Evolutionary conservation across 768 basidiomycete species (phyloP), one percentile per base, ranked within the genome.

Genomic region (Mycena chlorophos): DNA sequence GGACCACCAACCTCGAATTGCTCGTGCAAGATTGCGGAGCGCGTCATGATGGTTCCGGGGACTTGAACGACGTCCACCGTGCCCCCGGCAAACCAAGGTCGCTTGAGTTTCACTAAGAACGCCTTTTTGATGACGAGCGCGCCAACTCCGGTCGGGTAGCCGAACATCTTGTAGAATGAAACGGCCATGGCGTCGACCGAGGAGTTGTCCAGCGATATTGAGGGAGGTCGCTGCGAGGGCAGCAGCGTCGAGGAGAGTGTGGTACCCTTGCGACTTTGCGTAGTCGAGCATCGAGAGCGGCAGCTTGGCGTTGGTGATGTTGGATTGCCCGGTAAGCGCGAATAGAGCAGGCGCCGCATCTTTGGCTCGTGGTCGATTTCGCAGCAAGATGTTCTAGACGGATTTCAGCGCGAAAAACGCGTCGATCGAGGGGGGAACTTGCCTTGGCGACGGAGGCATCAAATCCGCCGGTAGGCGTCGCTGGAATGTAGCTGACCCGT

Each of bases 161-260:
- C 91, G 60, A 91, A 90, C 87, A 93, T 91, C 63, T 94, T 94
- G 72, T 94, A 94, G 64, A 93, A 91, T 40, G 87, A 89, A 51
- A 94, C 66, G 0, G 85, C 89, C 80, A 91, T 84, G 1, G 90
- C 91, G 68, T 94, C 91, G 12, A 91, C 86, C 3, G 85, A 82
- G 27, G 77, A 78, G 49, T 86, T 80, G 1, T 79, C 69, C 14
- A 94, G 74, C 13, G 87, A 87, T 52, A 93, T 79, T 17, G 74
- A 65, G 6, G n/a, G 89, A 83, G 1, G 88, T 86, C 10, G 91
- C 84, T 2, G 85, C 90, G 34, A 93, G 75, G 2, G 91, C 91
- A 5, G 91, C 91, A 16, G 87, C 89, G 65, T 94, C 91, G 30
- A 93, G 72, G n/a, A 94, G 70, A 1, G 86, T 89, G 62, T 80